Evolutionary conservation across 441 rosid genomes (phyloP).

Genomic region (Eruca vesicaria): DNA sequence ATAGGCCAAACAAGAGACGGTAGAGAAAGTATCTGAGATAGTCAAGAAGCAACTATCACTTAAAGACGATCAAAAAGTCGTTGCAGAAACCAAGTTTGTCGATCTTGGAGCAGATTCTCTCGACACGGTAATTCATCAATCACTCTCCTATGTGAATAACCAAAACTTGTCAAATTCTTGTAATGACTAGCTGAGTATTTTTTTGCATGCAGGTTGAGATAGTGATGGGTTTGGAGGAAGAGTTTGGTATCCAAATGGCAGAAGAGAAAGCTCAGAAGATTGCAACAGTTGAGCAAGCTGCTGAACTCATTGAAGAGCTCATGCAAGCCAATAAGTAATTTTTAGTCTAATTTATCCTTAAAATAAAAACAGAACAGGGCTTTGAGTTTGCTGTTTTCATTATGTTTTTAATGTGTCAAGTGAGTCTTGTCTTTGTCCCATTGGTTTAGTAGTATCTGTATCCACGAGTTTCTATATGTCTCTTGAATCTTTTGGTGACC

Average conservation of each 20-base stretch:
- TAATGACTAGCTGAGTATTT: neutral
- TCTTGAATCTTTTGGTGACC: neutral
- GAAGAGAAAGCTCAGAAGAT: constrained; percentile 77
- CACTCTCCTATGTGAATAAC: neutral
- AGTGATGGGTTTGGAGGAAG: constrained; percentile 86
- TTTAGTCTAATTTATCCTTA: neutral
- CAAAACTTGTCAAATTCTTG: neutral
- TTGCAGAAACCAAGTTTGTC: constrained; percentile 62
- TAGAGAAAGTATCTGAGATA: constrained; percentile 66
- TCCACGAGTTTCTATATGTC: constrained; percentile 16
- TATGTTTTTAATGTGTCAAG: constrained; percentile 5
- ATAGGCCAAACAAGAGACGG: constrained; percentile 77
- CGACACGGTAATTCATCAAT: constrained; percentile 52
- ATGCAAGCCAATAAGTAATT: constrained; percentile 37
- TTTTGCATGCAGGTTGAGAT: constrained; percentile 67
- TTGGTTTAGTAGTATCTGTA: constrained; percentile 21
- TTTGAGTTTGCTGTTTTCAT: constrained; percentile 3
- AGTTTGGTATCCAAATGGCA: constrained; percentile 60
- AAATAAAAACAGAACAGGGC: neutral
- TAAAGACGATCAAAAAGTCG: constrained; percentile 41
- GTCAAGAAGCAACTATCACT: constrained; percentile 81
- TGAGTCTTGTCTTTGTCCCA: neutral
- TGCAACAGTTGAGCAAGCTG: constrained; percentile 71
- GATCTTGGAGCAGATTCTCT: constrained; percentile 94
- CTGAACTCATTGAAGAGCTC: constrained; percentile 70